Conservation (phyloP, 345 rosid genomes). For the Hibiscus syriacus region DNA sequence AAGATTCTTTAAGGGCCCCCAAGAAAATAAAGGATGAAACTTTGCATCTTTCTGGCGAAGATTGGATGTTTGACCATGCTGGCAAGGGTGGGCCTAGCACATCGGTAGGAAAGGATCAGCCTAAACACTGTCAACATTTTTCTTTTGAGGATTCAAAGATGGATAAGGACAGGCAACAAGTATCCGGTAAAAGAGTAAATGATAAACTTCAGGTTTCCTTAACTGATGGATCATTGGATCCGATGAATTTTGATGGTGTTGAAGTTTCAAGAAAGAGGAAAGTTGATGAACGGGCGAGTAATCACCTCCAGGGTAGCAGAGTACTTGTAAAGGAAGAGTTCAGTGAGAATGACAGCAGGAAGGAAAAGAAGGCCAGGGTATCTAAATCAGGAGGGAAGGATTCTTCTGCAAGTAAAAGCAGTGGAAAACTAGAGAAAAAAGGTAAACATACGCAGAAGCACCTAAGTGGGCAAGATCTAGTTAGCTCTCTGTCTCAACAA, state of each 20-base stretch:
- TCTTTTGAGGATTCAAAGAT: constrained; percentile 32
- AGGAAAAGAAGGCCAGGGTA: constrained; percentile 54
- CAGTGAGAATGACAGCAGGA: constrained; percentile 45
- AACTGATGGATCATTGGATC: constrained; percentile 40
- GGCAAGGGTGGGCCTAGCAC: constrained; percentile 43
- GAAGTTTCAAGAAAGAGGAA: constrained; percentile 54
- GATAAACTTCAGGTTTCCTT: constrained; percentile 26
- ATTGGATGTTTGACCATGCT: constrained; percentile 36
- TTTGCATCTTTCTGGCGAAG: constrained; percentile 36
- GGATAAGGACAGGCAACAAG: constrained; percentile 30
- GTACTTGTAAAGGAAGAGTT: constrained; percentile 34
- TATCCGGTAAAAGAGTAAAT: constrained; percentile 39
- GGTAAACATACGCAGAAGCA: constrained; percentile 32
- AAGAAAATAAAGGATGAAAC: constrained; percentile 62
- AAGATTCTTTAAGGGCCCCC: constrained; percentile 37
- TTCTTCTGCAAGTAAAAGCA: constrained; percentile 46
- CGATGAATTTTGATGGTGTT: constrained; percentile 31
- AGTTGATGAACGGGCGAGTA: constrained; percentile 31
- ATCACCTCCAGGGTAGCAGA: constrained; percentile 24
- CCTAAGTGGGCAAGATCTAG: constrained; percentile 28
- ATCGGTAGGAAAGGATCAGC: constrained; percentile 39
- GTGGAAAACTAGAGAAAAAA: constrained; percentile 46
- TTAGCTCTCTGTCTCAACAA: constrained; percentile 28
- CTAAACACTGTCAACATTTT: constrained; percentile 27
- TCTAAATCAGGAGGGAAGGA: constrained; percentile 54